Base-by-base conservation (phyloP, 495 filamentous ascomycete genomes). In the Xylaria acuta region DNA sequence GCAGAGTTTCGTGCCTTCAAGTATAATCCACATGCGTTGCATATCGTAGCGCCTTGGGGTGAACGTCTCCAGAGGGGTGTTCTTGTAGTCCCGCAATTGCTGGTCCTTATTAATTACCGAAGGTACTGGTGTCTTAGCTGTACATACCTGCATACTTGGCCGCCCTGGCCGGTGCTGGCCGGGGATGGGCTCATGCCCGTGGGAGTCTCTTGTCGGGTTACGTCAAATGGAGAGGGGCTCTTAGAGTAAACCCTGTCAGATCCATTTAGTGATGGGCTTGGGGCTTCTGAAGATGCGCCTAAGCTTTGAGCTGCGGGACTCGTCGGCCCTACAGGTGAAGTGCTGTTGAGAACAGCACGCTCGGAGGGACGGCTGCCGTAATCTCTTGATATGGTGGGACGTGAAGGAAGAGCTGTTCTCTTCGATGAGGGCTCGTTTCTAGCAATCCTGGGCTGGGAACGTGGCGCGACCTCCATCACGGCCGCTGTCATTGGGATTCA, bases 11-110 rank as follows among this genome's bases (percentile, higher is more conserved):
- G 89, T 27, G 94, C 94, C 80, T 98, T 99, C 60, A 92, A 83
- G 79, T 99, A 99, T 8, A 99, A 87, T 30, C 96, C 96, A 77
- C 96, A 99, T 16, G 96, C 96, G 82, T 99, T 99, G 83, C 96
- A 99, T 49, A 99, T 98, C 63, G 93, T 97, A 56, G 93, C 91
- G 51, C 96, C 96, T 64, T 93, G 91, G 0, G 95, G 97, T 2
- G 95, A 97, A 70, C 96, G 89, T 72, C 96, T 90, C 96, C 96
- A 99, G 64, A 99, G 86, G 36, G 96, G 96, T 18, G 96, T 99
- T 74, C 89, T 91, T 47, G 93, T 97, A 7, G 96, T 99, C 58
- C 90, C 90, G 79, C 96, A 99, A 82, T 99, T 99, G 80, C 96
- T 99, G 73, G 9, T 59, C 43, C 49, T 27, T 40, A n/a, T 58